Conservation (phyloP, 1,284 basidiomycete species). For the Sphaerobolus stellatus region DNA sequence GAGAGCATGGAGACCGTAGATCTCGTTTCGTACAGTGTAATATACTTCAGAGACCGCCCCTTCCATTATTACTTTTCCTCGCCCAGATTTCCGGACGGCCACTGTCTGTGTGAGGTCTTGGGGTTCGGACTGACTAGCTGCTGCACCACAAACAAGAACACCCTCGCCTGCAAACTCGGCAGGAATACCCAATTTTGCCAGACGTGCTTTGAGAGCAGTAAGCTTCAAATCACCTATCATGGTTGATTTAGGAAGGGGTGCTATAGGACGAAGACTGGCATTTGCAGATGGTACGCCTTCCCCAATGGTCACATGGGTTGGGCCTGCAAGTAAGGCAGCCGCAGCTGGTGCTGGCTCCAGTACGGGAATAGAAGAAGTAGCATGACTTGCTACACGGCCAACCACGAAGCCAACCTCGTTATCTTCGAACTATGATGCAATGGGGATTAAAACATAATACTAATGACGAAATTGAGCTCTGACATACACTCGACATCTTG, state of each 20-base stretch:
- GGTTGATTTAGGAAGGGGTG: conserved; percentile 76
- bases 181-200: conserved; percentile 73
- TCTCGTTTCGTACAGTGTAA: conserved; percentile 81
- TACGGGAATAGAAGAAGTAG: conserved; percentile 73
- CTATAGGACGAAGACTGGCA: conserved; percentile 57
- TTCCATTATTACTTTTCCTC: conserved; percentile 84
- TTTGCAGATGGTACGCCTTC: conserved; percentile 22
- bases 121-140: conserved; percentile 46
- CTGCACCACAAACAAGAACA: conserved; percentile 85
- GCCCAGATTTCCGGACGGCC: conserved; percentile 82
- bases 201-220: conserved; percentile 76
- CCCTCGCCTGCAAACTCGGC: conserved; percentile 94
- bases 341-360: conserved; percentile 51
- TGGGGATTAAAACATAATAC: background rate
- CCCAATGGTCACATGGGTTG: conserved; percentile 8
- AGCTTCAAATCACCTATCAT: conserved; percentile 96
- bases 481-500: conserved; percentile 83
- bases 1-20: conserved; percentile 86
- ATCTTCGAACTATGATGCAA: conserved; percentile 82
- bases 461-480: background rate
- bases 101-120: conserved; percentile 71
- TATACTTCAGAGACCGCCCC: conserved; percentile 87
- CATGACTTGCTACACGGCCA: conserved; percentile 78
- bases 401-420: conserved; percentile 93
- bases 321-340: conserved; percentile 26